Conservation (phyloP, 2,329 filamentous ascomycete species). For the Fusarium nematophilum region DNA sequence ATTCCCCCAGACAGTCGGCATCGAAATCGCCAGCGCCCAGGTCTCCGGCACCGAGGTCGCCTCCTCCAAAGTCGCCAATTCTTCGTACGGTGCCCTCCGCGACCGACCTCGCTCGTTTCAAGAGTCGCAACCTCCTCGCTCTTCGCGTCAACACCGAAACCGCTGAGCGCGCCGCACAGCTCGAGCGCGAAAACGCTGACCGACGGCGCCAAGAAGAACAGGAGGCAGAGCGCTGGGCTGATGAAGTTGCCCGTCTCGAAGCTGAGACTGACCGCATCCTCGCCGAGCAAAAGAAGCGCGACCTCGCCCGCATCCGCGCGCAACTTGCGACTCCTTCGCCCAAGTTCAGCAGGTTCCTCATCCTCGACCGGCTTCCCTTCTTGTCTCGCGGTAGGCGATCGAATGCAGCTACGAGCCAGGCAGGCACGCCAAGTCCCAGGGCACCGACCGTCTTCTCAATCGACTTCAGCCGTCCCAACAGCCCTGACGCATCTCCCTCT, state of each 20-base stretch:
- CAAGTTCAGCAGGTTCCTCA: conserved; percentile 49
- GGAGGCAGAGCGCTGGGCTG: conserved; percentile 48
- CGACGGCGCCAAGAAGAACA: conserved; percentile 30
- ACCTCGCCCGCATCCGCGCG: conserved; percentile 58
- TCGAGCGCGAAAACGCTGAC: conserved; percentile 30
- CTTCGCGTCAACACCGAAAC: conserved; percentile 36
- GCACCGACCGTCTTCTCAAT: conserved; percentile 51
- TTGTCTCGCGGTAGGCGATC: conserved; percentile 57
- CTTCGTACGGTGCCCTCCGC: conserved; percentile 31
- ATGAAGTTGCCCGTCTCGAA: conserved; percentile 57
- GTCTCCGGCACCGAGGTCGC: conserved; percentile 8
- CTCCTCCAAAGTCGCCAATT: conserved; percentile 25
- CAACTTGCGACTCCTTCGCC: conserved; percentile 52
- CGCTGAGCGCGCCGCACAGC: conserved; percentile 32
- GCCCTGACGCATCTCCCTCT: conserved; percentile 45
- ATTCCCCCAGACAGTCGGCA: conserved; percentile 8
- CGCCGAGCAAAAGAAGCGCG: conserved; percentile 62
- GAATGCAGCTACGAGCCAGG: conserved; percentile 47
- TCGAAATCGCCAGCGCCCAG: conserved; percentile 14
- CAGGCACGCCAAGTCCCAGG: conserved; percentile 48
- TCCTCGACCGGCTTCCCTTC: conserved; percentile 62
- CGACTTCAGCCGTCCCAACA: conserved; percentile 49
- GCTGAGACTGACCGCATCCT: conserved; percentile 61
- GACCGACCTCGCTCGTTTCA: conserved; percentile 38
- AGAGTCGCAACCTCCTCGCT: conserved; percentile 37